Base-by-base conservation (phyloP, 495 filamentous ascomycete species). In the Penicillium macrosclerotiorum region DNA sequence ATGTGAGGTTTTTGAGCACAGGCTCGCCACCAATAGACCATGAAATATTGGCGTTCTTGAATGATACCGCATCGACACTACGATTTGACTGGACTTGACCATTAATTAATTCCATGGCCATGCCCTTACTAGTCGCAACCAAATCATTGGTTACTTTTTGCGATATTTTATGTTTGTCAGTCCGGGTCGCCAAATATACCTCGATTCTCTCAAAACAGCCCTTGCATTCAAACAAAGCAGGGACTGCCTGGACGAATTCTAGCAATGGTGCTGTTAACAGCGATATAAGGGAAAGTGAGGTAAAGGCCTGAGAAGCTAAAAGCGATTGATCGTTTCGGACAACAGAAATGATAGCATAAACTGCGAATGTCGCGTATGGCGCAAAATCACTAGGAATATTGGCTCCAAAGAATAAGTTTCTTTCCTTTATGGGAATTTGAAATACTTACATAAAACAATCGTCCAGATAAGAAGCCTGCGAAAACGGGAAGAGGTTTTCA, bases 311-410 rank as follows among this genome's bases (percentile, higher is more conserved):
- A 5, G 52, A 45, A 11, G 71, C 66, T n/a, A 73, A 62, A 7
- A 78, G 54, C 3, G 64, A 70, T 25, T 45, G 59, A 18, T 69
- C 62, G 9, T 46, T 9, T 31, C 65, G 63, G 24, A 60, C 60
- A n/a, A 74, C 58, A 8, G 74, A 68, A 17, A 74, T 60, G 38
- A 75, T 59, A 1, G 70, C 59, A 30, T 67, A 57, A 0, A 72
- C 59, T 1, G 58, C 39, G 39, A 70, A 78, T 1, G 68, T 72
- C 12, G 76, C 47, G 9, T 66, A 55, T 0, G 74, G 71, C 3
- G 59, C 62, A 26, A 67, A 45, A 18, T 52, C 37, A 1, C 25
- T 9, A 1, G 56, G 47, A 3, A 51, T 12, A 35, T 45, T 52
- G 1, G 56, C 56, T 59, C 11, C 32, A 16, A 34, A 34, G 9